Percentiles rank a stretch among this genome's conserved stretches.
phyloP scores from a whole-genome alignment of 495 filamentous ascomycete species.

The Talaromyces adpressus region DNA sequence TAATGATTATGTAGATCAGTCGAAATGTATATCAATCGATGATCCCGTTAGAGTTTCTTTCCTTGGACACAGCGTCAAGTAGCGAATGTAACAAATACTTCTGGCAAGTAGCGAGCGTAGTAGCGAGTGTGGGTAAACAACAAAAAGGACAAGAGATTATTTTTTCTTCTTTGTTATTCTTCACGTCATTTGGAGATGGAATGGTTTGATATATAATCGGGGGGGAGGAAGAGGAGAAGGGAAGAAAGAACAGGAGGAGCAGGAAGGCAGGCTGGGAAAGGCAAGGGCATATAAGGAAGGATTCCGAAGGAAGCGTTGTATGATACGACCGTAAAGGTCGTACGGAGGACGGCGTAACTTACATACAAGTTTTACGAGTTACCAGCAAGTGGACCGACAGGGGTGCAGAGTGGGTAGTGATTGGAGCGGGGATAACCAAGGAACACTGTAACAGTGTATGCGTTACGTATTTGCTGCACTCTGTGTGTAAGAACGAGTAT shows the following conservation, averaged over 20 bases:
- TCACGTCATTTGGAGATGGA: slow-evolving; percentile 15
- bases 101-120: slow-evolving; percentile 41
- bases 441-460: not conserved
- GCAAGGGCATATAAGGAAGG: slow-evolving; percentile 7
- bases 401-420: not conserved
- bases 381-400: not conserved
- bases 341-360: not conserved
- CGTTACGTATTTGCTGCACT: not conserved
- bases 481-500: not conserved
- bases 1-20: slow-evolving; percentile 1
- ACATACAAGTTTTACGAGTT: not conserved
- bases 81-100: slow-evolving; percentile 38
- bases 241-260: slow-evolving; percentile 22
- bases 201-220: slow-evolving; percentile 11
- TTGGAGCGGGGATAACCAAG: not conserved
- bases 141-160: slow-evolving; percentile 3
- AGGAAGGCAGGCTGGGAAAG: slow-evolving; percentile 10
- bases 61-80: slow-evolving; percentile 16
- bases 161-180: slow-evolving; percentile 4
- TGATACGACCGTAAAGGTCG: not conserved
- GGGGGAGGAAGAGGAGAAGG: slow-evolving; percentile 14
- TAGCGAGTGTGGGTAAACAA: slow-evolving; percentile 37
- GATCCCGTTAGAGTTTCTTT: not conserved
- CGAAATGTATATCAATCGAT: slow-evolving; percentile 3
- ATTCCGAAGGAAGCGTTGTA: not conserved